Base-by-base conservation (phyloP, 2,329 filamentous ascomycete genomes). In the Nigrospora oryzae region DNA sequence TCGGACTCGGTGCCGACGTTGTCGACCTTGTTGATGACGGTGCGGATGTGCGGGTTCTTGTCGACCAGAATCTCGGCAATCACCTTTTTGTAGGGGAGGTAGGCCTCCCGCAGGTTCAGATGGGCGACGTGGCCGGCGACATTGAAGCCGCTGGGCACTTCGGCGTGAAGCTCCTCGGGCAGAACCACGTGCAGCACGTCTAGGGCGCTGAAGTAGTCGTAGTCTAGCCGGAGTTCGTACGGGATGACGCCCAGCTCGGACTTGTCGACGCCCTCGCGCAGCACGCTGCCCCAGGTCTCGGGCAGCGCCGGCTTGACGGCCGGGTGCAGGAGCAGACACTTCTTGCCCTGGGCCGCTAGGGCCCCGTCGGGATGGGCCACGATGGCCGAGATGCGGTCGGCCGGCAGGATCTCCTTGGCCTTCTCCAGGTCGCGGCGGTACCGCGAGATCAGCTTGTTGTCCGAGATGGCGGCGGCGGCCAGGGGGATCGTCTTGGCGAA, bases 21-120 rank as follows among this genome's bases (percentile, higher is more conserved):
- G 64, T 95, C 85, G 37, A 84, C 77, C 66, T 98, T 98, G 74
- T 96, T 96, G 68, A 98, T 96, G 53, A 98, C 90, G 0, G 93
- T 98, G 48, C 73, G 76, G 48, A 96, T 79, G 38, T 69, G 70
- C 11, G 81, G 76, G 65, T 95, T 95, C 69, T 98, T 98, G 69
- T 97, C 93, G 43, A 89, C 69, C 16, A 98, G 70, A 3, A 97
- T 83, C 56, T 91, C 73, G 0, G 86, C 93, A 41, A 97, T 90
- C 12, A 97, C 63, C 52, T 84, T 64, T 64, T 93, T 95, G 71
- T 94, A 95, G 0, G 86, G 88, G 11, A 89, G 69, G 59, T 89
- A 96, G 51, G 83, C 77, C 16, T 86, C 81, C 42, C 88, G 81
- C 31, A 98, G 81, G 63, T 98, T 98, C 47, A 98, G 71, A 60